Conservation (phyloP, 441 rosid species). For the Mallotus japonicus region DNA sequence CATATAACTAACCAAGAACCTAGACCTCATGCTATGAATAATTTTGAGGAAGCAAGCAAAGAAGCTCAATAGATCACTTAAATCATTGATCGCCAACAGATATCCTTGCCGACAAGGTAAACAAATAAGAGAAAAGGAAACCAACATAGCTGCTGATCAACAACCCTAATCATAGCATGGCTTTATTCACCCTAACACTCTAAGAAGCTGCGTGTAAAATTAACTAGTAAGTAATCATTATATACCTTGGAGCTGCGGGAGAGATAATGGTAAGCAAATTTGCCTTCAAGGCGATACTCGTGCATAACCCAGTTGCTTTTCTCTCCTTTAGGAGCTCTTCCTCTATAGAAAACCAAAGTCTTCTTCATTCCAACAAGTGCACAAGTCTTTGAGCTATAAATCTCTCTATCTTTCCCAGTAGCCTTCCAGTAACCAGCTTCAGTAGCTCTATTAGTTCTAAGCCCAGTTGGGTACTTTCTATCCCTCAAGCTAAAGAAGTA, state of each 20-base stretch:
- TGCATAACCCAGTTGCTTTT: slow-evolving; percentile 96
- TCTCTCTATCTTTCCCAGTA: slow-evolving; percentile 88
- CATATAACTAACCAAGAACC: slow-evolving; percentile 3
- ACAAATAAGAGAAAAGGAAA: too few relatives aligned
- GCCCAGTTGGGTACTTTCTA: slow-evolving; percentile 84
- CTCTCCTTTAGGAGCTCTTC: slow-evolving; percentile 90
- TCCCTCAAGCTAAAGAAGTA: slow-evolving; percentile 81
- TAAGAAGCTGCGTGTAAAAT: too few relatives aligned
- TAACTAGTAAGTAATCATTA: background rate
- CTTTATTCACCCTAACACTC: too few relatives aligned
- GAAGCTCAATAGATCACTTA: too few relatives aligned
- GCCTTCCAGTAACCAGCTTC: slow-evolving; percentile 98
- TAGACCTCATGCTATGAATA: background rate
- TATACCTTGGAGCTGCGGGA: slow-evolving; percentile 70
- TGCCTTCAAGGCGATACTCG: slow-evolving; percentile 91
- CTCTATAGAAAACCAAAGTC: slow-evolving; percentile 79
- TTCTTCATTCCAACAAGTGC: slow-evolving; percentile 91
- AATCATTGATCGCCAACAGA: too few relatives aligned
- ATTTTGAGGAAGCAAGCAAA: too few relatives aligned
- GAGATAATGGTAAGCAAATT: slow-evolving; percentile 72
- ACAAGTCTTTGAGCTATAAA: slow-evolving; percentile 73
- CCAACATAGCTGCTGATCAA: too few relatives aligned
- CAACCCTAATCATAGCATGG: too few relatives aligned
- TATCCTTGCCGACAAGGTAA: too few relatives aligned
- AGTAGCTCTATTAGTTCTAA: slow-evolving; percentile 87